Evolutionary conservation across 2,329 filamentous ascomycete genomes (phyloP).

Genomic region (Aspergillus cejpii): DNA sequence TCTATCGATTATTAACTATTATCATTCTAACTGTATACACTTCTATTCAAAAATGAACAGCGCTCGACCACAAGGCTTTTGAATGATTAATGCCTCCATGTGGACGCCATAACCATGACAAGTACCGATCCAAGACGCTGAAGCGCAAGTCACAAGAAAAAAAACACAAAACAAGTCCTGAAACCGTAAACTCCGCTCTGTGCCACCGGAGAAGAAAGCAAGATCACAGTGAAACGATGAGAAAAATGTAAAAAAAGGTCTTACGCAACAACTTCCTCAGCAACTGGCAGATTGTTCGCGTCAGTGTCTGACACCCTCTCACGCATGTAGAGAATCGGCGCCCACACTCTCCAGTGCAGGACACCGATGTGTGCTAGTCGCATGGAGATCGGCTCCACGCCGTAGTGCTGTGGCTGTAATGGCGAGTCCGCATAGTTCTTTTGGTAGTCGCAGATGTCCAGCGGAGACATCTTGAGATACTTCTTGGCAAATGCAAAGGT

Average conservation of each 20-base stretch:
- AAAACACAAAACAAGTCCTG: neutral
- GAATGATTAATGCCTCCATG: constrained; percentile 1
- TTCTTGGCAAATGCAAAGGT: constrained; percentile 30
- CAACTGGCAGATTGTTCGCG: constrained; percentile 3
- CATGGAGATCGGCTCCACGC: constrained; percentile 54
- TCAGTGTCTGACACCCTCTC: constrained; percentile 21
- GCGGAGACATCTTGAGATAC: constrained; percentile 38
- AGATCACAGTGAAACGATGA: neutral
- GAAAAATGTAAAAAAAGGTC: constrained; percentile 1
- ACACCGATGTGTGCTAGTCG: constrained; percentile 76
- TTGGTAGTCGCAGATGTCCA: constrained; percentile 42
- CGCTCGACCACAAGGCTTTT: neutral
- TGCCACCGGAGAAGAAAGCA: constrained; percentile 1
- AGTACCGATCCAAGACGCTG: constrained; percentile 16
- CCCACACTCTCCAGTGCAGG: constrained; percentile 88
- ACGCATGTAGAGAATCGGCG: constrained; percentile 59
- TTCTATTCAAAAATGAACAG: constrained; percentile 5
- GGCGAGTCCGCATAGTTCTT: constrained; percentile 21
- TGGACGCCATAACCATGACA: constrained; percentile 14
- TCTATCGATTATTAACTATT: neutral
- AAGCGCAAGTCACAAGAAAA: constrained; percentile 13
- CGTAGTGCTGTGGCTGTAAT: constrained; percentile 26
- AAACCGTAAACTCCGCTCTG: constrained; percentile 2
- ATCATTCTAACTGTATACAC: neutral
- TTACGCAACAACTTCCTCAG: constrained; percentile 6